Conservation (phyloP, 305 asterid genomes). For the Rubia tinctorum region DNA sequence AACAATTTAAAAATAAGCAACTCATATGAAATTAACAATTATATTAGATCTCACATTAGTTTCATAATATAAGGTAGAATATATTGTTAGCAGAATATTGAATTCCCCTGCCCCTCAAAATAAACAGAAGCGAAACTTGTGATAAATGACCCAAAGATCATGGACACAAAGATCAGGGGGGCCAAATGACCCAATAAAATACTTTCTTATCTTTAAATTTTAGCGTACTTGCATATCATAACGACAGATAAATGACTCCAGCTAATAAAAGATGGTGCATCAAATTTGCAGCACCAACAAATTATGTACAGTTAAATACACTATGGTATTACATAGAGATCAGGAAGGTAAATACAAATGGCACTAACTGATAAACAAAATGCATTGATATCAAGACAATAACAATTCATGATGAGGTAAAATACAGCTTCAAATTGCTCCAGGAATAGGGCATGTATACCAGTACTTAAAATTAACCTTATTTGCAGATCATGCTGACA, state of each 20-base stretch:
- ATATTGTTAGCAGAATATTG: no score
- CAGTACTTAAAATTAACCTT: background rate
- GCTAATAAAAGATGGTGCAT: background rate
- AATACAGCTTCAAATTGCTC: background rate
- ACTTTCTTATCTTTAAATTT: no score
- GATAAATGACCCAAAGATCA: no score
- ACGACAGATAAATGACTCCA: background rate
- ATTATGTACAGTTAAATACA: background rate
- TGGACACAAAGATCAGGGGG: no score
- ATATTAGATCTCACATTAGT: no score
- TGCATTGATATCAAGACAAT: background rate
- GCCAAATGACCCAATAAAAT: no score
- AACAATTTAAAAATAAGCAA: no score
- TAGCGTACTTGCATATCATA: no score
- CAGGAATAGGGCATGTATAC: background rate
- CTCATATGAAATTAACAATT: no score
- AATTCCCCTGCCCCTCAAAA: no score
- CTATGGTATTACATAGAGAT: background rate
- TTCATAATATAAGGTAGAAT: no score
- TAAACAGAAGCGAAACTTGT: no score
- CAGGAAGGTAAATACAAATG: background rate
- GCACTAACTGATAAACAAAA: background rate
- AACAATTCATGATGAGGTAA: background rate
- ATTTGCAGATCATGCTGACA: background rate
- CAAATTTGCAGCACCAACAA: background rate